These are phyloP conservation scores for Mucor lusitanicus DNA, from an alignment of 371 early-diverging fungal species.

Conservation along the genomic window DNA sequence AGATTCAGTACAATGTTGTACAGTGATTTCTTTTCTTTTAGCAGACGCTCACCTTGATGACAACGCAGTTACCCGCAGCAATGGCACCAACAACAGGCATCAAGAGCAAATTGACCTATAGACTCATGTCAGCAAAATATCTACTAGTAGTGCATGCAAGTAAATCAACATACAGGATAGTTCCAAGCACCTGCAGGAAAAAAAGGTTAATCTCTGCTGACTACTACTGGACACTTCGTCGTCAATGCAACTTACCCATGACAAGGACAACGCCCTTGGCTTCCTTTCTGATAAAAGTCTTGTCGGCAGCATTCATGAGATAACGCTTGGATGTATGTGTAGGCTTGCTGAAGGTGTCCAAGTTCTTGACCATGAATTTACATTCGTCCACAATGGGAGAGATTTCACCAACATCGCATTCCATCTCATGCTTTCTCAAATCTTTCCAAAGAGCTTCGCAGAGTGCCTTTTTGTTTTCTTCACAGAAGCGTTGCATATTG, in stretches of 20 bases:
- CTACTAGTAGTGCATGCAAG: neutral
- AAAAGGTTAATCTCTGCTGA: neutral
- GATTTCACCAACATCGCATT: conserved; percentile 62
- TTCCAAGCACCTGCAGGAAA: conserved; percentile 79
- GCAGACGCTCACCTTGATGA: conserved; percentile 62
- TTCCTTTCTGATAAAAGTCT: conserved; percentile 57
- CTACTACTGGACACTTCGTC: neutral
- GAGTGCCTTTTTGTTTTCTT: conserved; percentile 67
- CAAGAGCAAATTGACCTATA: conserved; percentile 60
- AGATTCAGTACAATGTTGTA: neutral
- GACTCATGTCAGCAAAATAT: neutral
- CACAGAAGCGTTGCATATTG: conserved; percentile 59
- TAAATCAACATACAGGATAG: conserved; percentile 62
- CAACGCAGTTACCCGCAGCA: conserved; percentile 88
- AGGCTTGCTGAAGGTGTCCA: conserved; percentile 39
- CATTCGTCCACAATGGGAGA: conserved; percentile 68
- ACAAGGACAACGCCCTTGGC: conserved; percentile 80
- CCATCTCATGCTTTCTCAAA: conserved; percentile 59
- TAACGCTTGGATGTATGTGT: conserved; percentile 30
- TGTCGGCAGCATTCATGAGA: conserved; percentile 41
- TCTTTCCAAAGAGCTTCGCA: conserved; percentile 73
- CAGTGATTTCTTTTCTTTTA: neutral
- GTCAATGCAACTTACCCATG: conserved; percentile 45
- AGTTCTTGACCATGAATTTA: conserved; percentile 53
- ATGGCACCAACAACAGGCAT: conserved; percentile 86